Evolutionary conservation across 2,329 filamentous ascomycete species (phyloP), one percentile per base, ranked within the genome.

Genomic region (Penicillium aurantiogriseum): DNA sequence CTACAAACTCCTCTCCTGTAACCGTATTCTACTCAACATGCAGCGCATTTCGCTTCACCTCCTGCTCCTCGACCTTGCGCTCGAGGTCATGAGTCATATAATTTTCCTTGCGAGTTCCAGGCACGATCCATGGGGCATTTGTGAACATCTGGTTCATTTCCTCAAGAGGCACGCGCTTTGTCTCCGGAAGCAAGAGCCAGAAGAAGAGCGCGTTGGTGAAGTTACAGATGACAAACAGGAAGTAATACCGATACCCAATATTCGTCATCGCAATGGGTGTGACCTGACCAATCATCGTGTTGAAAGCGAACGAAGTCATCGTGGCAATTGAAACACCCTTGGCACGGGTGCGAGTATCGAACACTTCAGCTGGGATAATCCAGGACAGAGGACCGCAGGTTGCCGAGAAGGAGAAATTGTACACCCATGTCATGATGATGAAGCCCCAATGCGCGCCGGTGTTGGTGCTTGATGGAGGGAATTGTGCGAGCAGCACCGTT

Each of bases 291-390:
- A 90, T 90, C 83, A 90, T 85, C 31, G 88, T 90, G 75, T 90
- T 90, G 77, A 89, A 91, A 2, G 88, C 88, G 71, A 89, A 91
- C 11, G 81, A 85, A 0, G 78, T 80, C 88, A 91, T 90, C 5
- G 86, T 89, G 0, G 88, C 88, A 60, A 91, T 85, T 1, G 86
- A 87, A 1, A 92, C 88, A 65, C 88, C 89, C 77, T 90, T 90
- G 52, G 85, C 81, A 39, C 89, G 83, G 0, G 88, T 92, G 60
- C 86, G 84, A 2, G 87, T 92, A 73, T 92, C 89, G 74, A 92
- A 92, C 40, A 91, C 88, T 69, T 91, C 88, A 49, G 88, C 86
- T 0, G 73, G 75, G 35, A 80, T 78, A 54, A 84, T 83, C 81
- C 82, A 85, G 21, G 82, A 80, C 1, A 91, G 75, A 0, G 89